Evolutionary conservation across 345 rosid species (phyloP).

Genomic region (Salix suchowensis): DNA sequence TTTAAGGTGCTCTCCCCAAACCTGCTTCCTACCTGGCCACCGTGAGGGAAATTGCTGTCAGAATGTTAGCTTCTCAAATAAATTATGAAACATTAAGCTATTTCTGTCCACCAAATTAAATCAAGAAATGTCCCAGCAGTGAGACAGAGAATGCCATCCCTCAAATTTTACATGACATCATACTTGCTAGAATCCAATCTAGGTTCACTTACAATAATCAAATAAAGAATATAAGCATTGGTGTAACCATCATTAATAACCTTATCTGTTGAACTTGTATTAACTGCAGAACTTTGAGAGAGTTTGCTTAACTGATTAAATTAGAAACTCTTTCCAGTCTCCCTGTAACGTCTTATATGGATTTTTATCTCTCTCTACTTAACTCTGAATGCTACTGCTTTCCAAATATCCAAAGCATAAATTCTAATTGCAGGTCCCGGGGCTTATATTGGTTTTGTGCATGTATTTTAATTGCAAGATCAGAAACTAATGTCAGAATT

Average conservation of each 20-base stretch:
- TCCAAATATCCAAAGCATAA: not conserved
- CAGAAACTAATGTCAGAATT: not conserved
- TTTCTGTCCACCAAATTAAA: not conserved
- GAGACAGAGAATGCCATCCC: not conserved
- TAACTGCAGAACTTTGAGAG: not conserved
- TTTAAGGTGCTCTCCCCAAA: constrained; percentile 95
- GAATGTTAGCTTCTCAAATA: constrained; percentile 1
- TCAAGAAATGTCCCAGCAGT: not conserved
- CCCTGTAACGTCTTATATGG: not conserved
- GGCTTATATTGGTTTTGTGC: not conserved
- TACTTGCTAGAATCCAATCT: not conserved
- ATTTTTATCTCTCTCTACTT: not conserved
- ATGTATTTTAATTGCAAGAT: not conserved
- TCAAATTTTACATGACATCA: not conserved
- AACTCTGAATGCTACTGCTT: not conserved
- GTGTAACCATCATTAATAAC: not conserved
- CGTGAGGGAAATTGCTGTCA: constrained; percentile 6
- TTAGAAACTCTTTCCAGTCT: not conserved
- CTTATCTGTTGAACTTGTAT: not conserved
- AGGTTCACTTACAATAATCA: not conserved
- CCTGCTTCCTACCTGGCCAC: constrained; percentile 83
- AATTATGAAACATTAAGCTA: not conserved
- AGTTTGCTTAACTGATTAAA: not conserved
- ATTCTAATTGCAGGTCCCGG: not conserved
- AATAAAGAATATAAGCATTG: not conserved